Evolutionary conservation across 2,329 filamentous ascomycete species (phyloP), one percentile per base, ranked within the genome.

Genomic region (Trichoderma oligosporum): DNA sequence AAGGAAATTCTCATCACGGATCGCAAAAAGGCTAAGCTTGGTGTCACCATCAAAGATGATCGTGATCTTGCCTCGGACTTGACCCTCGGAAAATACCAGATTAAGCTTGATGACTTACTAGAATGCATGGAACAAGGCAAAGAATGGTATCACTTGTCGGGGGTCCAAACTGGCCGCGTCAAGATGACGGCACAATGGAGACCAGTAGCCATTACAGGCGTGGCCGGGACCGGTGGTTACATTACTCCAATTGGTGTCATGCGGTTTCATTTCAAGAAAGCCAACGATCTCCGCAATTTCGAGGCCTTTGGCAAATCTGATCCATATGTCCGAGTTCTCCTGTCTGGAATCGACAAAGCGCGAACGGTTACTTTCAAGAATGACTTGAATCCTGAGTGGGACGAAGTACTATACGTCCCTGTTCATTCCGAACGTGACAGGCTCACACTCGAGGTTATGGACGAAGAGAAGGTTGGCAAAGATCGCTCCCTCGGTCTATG

Each of bases 241-340:
- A 80, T 95, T 59, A 93, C 89, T 1, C 94, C 94, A 0, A 89
- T 99, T 63, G 94, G 94, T 73, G 91, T 99, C 20, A 90, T 97
- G 85, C 87, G 94, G 61, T 80, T 99, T 63, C 92, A 99, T 72
- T 93, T 97, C 78, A 83, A 89, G 75, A 86, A 83, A 66, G 94
- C 91, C 27, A 83, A 80, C 48, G 84, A 92, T 65, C 81, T 99
- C 41, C 89, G 91, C 59, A 99, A 99, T 71, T 82, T 97, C 53
- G 94, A 99, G 73, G 90, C 91, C 2, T 84, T 99, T 72, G 94
- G 94, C 73, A 97, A 97, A 74, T 97, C 94, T 1, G 95, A 99
- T 71, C 91, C 94, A 0, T 99, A 99, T 66, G 89, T 86, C 20
- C 87, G 93, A 39, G 88, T 97, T 1, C 74, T 97, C 53, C 81